A percentile compares a stretch with the other conserved stretches of the same genome.
phyloP scores from a whole-genome alignment of 1,284 basidiomycete genomes.

The Rhizopogon parksii region DNA sequence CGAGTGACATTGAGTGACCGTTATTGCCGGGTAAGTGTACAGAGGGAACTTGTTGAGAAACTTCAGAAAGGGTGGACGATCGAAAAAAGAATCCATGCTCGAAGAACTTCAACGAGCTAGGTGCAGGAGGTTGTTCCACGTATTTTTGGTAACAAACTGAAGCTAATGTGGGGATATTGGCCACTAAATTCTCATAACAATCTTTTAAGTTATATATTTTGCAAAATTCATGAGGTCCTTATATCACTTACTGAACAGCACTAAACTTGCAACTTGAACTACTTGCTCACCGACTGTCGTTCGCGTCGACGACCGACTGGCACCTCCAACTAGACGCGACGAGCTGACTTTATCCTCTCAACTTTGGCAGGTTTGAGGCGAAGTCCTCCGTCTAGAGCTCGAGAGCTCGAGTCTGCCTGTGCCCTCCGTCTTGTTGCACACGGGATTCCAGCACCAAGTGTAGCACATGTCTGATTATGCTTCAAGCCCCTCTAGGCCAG shows the following conservation, averaged over 20 bases:
- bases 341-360: background rate
- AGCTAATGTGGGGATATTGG: background rate
- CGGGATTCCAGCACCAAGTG: background rate
- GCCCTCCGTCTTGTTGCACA: background rate
- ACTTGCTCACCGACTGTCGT: background rate
- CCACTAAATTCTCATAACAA: background rate
- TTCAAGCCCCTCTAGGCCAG: constrained; percentile 39
- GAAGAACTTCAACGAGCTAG: too few relatives aligned
- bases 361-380: background rate
- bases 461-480: constrained; percentile 33
- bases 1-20: constrained; percentile 21
- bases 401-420: background rate
- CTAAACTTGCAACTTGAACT: too few relatives aligned
- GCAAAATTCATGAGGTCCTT: background rate
- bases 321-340: background rate
- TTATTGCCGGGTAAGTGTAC: constrained; percentile 39
- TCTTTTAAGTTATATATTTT: background rate
- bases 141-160: background rate
- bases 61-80: constrained; percentile 23
- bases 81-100: constrained; percentile 9
- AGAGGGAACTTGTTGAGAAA: constrained; percentile 49
- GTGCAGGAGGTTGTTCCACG: background rate
- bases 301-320: background rate
- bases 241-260: too few relatives aligned
- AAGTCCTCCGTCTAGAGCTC: background rate